Evolutionary conservation across 164 flowering plant species (phyloP).

Genomic region (Magnolia sinica): DNA sequence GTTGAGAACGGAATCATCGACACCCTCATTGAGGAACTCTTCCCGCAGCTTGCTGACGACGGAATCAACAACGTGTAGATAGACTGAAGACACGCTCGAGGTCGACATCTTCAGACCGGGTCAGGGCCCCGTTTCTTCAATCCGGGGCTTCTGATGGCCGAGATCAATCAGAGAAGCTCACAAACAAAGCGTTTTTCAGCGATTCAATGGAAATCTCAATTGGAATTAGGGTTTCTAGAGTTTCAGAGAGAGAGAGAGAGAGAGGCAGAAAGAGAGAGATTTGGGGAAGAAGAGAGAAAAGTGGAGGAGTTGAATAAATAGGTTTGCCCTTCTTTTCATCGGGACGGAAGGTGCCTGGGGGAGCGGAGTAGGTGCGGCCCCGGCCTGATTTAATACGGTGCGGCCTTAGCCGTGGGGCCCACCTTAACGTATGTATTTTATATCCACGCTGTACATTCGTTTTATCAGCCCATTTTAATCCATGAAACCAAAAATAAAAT

Average conservation of each 20-base stretch:
- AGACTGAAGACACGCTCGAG: conserved; percentile 10
- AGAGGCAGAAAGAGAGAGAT: background rate
- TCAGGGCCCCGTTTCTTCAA: background rate
- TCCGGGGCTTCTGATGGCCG: background rate
- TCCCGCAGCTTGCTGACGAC: conserved; percentile 16
- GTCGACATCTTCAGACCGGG: conserved; percentile 6
- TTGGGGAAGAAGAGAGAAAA: background rate
- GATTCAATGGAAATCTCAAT: background rate
- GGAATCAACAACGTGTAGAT: conserved; percentile 17
- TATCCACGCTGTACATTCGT: too few species aligned
- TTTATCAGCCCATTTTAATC: too few species aligned
- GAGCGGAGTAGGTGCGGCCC: background rate
- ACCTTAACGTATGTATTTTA: too few species aligned
- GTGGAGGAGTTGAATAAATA: background rate
- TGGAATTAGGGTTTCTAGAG: background rate
- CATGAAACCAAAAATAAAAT: too few species aligned
- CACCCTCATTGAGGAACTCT: conserved; percentile 9
- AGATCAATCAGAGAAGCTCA: background rate
- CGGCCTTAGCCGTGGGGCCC: too few species aligned
- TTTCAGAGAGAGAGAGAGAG: background rate
- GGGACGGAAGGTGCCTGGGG: background rate
- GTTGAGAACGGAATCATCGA: conserved; percentile 9
- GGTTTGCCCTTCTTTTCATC: background rate
- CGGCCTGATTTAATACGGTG: too few species aligned
- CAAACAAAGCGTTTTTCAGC: background rate